A percentile compares a stretch with the other conserved stretches of the same genome.
phyloP scores from a whole-genome alignment of 1,284 basidiomycete species.

The Cutaneotrichosporon dermatis region DNA sequence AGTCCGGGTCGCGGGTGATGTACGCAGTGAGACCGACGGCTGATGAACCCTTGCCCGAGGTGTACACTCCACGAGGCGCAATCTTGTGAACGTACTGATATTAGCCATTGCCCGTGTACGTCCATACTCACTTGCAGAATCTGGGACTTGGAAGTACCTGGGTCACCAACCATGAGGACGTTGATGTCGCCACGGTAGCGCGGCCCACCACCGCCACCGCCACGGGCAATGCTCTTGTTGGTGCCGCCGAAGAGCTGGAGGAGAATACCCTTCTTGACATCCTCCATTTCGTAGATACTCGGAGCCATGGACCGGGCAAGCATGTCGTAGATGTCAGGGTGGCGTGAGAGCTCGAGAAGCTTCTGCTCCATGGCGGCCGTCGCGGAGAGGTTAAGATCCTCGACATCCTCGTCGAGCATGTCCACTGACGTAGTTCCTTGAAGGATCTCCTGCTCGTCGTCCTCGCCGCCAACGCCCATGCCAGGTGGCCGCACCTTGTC shows the following conservation, averaged over 20 bases:
- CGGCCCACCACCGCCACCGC: constrained; percentile 91
- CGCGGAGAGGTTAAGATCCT: constrained; percentile 50
- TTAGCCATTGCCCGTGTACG: not conserved
- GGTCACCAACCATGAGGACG: constrained; percentile 92
- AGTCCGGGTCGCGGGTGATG: constrained; percentile 95
- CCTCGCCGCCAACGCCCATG: constrained; percentile 79
- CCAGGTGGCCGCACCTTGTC: constrained; percentile 56
- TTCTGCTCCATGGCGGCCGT: constrained; percentile 55
- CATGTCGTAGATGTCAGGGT: constrained; percentile 81
- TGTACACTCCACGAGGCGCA: constrained; percentile 92
- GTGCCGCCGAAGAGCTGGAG: constrained; percentile 96
- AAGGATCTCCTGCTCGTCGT: constrained; percentile 59
- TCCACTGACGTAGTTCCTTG: constrained; percentile 32
- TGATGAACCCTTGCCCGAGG: constrained; percentile 95
- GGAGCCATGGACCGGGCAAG: constrained; percentile 84
- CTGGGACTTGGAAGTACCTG: constrained; percentile 95
- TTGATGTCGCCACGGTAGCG: constrained; percentile 98
- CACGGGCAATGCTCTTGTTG: constrained; percentile 87
- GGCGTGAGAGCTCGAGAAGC: constrained; percentile 46
- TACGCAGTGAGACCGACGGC: constrained; percentile 98
- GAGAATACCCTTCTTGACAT: constrained; percentile 96
- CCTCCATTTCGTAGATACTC: constrained; percentile 96
- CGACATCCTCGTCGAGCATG: constrained; percentile 38
- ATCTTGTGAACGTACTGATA: constrained; percentile 95
- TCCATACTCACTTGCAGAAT: constrained; percentile 67